Percentiles rank a stretch among this genome's conserved stretches.
Evolutionary conservation across 441 rosid species (phyloP).

Genomic region (Euphorbia schlechtendalii): DNA sequence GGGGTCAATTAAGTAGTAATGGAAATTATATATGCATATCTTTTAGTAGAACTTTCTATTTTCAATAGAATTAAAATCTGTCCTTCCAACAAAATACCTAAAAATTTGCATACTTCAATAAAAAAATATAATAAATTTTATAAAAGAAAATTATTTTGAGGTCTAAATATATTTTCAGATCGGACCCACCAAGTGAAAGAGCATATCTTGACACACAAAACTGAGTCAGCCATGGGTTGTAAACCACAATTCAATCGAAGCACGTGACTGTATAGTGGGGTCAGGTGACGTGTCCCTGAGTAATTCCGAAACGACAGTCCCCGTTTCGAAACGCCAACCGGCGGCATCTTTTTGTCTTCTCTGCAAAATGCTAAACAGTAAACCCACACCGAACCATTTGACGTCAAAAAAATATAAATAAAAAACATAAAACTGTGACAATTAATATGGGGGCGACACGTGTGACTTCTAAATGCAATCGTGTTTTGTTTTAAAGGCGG

Average conservation of each 20-base stretch:
- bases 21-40: background rate
- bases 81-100: background rate
- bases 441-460: no score
- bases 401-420: background rate
- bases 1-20: background rate
- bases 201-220: slow-evolving; percentile 5
- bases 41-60: background rate
- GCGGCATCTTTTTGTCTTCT: background rate
- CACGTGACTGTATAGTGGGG: background rate
- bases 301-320: background rate
- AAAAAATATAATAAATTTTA: background rate
- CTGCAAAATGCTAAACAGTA: no score
- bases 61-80: background rate
- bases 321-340: background rate
- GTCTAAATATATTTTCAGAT: background rate
- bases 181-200: no score
- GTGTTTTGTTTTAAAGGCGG: background rate
- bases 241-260: background rate
- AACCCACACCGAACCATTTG: no score
- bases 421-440: no score
- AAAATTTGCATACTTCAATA: background rate
- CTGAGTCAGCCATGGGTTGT: slow-evolving; percentile 17
- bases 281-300: slow-evolving; percentile 20
- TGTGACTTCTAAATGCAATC: background rate
- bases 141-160: background rate